Percentiles rank a stretch among this genome's conserved stretches.
phyloP scores from a whole-genome alignment of 169 alveolate species.

The Theileria annulata region DNA sequence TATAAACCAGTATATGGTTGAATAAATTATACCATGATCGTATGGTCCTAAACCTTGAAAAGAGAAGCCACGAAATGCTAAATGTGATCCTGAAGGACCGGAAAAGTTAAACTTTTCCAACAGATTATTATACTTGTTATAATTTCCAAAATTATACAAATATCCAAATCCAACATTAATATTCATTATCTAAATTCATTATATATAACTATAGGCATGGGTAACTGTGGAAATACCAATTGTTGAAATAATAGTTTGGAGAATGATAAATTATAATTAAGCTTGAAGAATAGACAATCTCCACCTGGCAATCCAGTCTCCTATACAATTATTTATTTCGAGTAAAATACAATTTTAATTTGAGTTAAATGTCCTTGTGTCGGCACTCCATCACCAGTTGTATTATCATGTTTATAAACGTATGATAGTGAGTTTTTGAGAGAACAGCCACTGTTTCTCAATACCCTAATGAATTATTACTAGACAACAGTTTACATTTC shows the following conservation, averaged over 20 bases:
- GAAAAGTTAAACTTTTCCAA: slow-evolving; percentile 63
- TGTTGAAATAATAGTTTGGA: slow-evolving; percentile 28
- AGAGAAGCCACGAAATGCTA: slow-evolving; percentile 59
- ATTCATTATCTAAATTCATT: slow-evolving; percentile 51
- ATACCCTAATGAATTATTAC: slow-evolving; percentile 17
- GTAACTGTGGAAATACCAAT: slow-evolving; percentile 4
- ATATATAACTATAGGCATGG: background rate
- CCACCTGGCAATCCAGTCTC: slow-evolving; percentile 69
- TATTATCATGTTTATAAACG: slow-evolving; percentile 34
- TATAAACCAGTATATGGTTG: background rate
- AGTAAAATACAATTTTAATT: slow-evolving; percentile 34
- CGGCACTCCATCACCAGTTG: slow-evolving; percentile 57
- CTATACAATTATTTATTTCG: background rate
- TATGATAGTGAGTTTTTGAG: slow-evolving; percentile 59
- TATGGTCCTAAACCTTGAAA: slow-evolving; percentile 66
- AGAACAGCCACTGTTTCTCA: slow-evolving; percentile 61
- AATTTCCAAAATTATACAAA: slow-evolving; percentile 30
- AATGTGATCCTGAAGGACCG: slow-evolving; percentile 57
- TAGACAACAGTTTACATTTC: slow-evolving; percentile 22
- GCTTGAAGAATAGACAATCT: slow-evolving; percentile 55
- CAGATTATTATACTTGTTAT: slow-evolving; percentile 8
- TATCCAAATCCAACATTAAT: slow-evolving; percentile 55
- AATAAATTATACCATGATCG: slow-evolving; percentile 27
- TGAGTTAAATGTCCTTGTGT: slow-evolving; percentile 51
- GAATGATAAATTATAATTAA: slow-evolving; percentile 45